These are phyloP conservation scores for Talaromyces sp. DNA, from an alignment of 2,329 filamentous ascomycete species.

Conservation along the genomic window DNA sequence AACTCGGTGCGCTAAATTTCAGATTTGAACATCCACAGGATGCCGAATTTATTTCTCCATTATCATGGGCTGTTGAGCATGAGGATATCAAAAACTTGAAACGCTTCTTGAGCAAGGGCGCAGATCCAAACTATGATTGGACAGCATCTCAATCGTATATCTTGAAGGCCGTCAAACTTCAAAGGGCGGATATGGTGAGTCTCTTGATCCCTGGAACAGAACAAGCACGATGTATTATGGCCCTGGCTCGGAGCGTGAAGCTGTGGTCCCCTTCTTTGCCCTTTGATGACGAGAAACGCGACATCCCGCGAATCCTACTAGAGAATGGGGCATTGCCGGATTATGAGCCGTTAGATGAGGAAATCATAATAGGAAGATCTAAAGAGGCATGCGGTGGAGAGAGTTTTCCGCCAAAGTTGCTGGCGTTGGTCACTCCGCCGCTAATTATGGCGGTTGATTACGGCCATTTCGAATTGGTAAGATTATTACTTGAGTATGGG, in stretches of 20 bases:
- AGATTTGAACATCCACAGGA: not conserved
- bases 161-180: not conserved
- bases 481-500: not conserved
- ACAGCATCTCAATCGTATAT: not conserved
- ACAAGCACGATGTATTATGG: not conserved
- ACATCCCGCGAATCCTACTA: not conserved
- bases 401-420: not conserved
- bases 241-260: not conserved
- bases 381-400: not conserved
- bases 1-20: not conserved
- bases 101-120: not conserved
- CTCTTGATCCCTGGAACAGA: not conserved
- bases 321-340: not conserved
- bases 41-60: not conserved
- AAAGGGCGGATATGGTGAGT: not conserved
- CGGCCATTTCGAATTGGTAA: not conserved
- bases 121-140: not conserved
- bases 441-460: not conserved
- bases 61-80: not conserved
- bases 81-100: not conserved
- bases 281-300: not conserved
- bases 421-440: not conserved
- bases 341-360: not conserved
- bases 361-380: not conserved
- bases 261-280: not conserved